phyloP scores from a whole-genome alignment of 768 basidiomycete species.

The Scleroderma citrinum region DNA sequence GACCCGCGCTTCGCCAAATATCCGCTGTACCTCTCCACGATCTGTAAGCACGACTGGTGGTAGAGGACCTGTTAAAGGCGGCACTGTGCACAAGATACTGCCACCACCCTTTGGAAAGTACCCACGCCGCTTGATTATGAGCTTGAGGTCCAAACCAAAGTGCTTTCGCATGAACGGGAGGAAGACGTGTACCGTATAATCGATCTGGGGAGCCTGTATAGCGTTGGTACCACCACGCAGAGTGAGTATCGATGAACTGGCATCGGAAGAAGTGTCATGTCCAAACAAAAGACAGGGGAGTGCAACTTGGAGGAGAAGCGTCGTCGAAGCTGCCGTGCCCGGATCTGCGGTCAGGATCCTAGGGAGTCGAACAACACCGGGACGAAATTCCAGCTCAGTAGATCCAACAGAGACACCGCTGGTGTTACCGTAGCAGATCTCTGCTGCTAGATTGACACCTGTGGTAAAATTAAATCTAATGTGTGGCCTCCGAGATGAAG shows the following conservation, averaged over 20 bases:
- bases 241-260: conserved; percentile 39
- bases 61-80: conserved; percentile 35
- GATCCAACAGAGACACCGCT: conserved; percentile 53
- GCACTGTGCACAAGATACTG: conserved; percentile 39
- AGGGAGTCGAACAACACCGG: conserved; percentile 37
- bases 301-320: conserved; percentile 65
- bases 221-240: conserved; percentile 74
- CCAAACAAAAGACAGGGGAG: conserved; percentile 65
- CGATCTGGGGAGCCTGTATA: conserved; percentile 64
- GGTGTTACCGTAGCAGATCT: conserved; percentile 52
- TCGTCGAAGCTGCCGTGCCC: conserved; percentile 64
- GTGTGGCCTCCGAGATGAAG: neutral
- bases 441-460: conserved; percentile 64
- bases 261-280: conserved; percentile 8
- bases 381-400: conserved; percentile 46
- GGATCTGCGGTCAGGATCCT: conserved; percentile 42
- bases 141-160: conserved; percentile 38
- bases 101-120: conserved; percentile 76
- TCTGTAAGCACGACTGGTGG: conserved; percentile 45
- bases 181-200: conserved; percentile 61
- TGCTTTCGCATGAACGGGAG: conserved; percentile 61
- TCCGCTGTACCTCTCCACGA: conserved; percentile 45
- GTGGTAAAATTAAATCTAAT: neutral
- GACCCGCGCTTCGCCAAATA: conserved; percentile 59
- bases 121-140: conserved; percentile 53